Evolutionary conservation across 345 rosid genomes (phyloP).

Genomic region (Citrus cavaleriei): DNA sequence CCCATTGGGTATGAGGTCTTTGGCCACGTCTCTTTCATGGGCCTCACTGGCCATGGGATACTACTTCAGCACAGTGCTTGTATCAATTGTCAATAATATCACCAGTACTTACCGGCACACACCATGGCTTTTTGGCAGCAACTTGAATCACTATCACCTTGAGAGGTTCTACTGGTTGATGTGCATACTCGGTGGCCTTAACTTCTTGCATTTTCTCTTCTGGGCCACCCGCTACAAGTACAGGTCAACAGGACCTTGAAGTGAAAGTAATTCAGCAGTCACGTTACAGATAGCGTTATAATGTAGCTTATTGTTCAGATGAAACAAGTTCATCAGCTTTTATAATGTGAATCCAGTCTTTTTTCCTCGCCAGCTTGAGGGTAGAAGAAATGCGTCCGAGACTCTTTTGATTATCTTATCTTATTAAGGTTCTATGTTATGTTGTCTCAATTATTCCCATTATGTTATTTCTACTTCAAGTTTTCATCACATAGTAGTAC

Average conservation of each 20-base stretch:
- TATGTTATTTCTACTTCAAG: neutral
- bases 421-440: neutral
- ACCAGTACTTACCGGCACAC: slow-evolving; percentile 37
- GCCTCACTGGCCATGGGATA: slow-evolving; percentile 93
- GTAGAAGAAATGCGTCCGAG: neutral
- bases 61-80: slow-evolving; percentile 79
- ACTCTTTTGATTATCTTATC: neutral
- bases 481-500: neutral
- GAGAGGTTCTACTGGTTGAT: slow-evolving; percentile 85
- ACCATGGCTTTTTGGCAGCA: slow-evolving; percentile 75
- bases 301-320: neutral
- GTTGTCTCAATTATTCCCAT: neutral
- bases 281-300: neutral
- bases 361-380: neutral
- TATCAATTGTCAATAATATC: slow-evolving; percentile 47
- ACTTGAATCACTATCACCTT: slow-evolving; percentile 76
- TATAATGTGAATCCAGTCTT: neutral
- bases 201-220: slow-evolving; percentile 75
- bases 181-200: slow-evolving; percentile 65
- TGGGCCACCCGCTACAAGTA: slow-evolving; percentile 78
- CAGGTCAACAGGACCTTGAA: slow-evolving; percentile 21
- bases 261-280: neutral
- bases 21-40: slow-evolving; percentile 91
- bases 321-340: neutral
- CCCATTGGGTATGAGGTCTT: slow-evolving; percentile 75